phyloP scores from a whole-genome alignment of 148 eudicot genomes.

The Rhododendron vialii region DNA sequence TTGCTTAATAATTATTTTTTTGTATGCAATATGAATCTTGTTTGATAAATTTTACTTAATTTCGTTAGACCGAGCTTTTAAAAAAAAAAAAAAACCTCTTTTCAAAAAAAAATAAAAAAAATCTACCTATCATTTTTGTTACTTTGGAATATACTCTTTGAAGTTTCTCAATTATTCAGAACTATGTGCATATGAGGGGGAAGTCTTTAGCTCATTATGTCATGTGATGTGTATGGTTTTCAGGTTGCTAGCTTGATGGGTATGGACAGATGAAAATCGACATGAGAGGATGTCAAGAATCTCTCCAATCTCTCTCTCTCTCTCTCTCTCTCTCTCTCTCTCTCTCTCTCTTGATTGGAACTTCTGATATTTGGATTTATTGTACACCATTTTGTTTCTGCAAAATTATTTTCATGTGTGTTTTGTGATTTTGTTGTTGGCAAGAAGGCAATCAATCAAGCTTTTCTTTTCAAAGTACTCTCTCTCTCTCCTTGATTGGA shows the following conservation, averaged over 20 bases:
- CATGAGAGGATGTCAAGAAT: constrained; percentile 53
- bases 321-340: constrained; percentile 1
- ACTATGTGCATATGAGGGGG: no score
- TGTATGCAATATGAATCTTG: background rate
- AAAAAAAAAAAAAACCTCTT: background rate
- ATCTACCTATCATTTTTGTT: background rate
- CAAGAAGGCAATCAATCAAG: constrained; percentile 9
- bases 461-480: background rate
- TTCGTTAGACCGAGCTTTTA: background rate
- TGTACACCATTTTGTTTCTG: constrained; percentile 23
- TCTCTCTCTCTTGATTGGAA: constrained; percentile 3
- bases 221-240: background rate
- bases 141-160: background rate
- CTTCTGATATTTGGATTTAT: constrained; percentile 17
- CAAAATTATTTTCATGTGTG: constrained; percentile 18
- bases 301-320: background rate
- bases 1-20: no score
- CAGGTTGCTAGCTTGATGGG: constrained; percentile 32
- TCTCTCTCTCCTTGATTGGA: background rate
- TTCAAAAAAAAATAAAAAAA: background rate
- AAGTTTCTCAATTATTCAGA: background rate
- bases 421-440: background rate
- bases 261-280: constrained; percentile 25
- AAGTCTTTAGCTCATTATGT: background rate
- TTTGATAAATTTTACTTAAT: background rate